phyloP scores from a whole-genome alignment of 2,329 filamentous ascomycete species.

The Chaetomium sp. region DNA sequence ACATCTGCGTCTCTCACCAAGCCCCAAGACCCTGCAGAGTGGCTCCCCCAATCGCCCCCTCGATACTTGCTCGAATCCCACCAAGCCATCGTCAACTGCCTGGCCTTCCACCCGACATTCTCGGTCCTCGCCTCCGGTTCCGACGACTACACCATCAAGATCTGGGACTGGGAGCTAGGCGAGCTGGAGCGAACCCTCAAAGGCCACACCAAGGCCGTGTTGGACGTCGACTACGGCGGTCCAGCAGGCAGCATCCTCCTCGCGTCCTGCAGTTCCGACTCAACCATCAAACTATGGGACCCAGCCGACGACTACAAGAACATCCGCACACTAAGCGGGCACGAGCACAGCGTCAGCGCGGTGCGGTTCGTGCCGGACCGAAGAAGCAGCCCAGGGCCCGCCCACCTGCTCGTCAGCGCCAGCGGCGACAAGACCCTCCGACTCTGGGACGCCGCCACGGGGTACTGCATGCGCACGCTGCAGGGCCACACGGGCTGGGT shows the following conservation, averaged over 20 bases:
- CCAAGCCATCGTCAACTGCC: constrained; percentile 75
- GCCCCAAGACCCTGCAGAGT: constrained; percentile 77
- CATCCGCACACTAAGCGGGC: constrained; percentile 86
- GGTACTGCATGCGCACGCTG: constrained; percentile 86
- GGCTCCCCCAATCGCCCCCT: constrained; percentile 82
- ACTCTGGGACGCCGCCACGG: constrained; percentile 91
- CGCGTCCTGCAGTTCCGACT: constrained; percentile 79
- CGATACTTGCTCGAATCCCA: constrained; percentile 85
- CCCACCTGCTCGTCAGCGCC: constrained; percentile 82
- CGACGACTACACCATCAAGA: constrained; percentile 91
- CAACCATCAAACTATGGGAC: constrained; percentile 95
- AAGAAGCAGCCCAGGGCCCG: constrained; percentile 70
- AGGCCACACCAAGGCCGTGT: constrained; percentile 83
- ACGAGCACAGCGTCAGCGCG: constrained; percentile 88
- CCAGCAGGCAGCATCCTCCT: constrained; percentile 76
- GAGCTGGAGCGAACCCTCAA: constrained; percentile 89
- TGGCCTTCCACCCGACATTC: constrained; percentile 94
- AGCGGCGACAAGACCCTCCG: constrained; percentile 81
- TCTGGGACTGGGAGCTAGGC: constrained; percentile 95
- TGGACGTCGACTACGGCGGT: constrained; percentile 88
- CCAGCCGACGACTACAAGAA: constrained; percentile 92
- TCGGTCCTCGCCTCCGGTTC: constrained; percentile 89
- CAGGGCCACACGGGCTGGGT: constrained; percentile 87
- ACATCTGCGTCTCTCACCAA: constrained; percentile 65
- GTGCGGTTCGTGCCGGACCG: constrained; percentile 75